Percentiles rank a stretch among this genome's conserved stretches.
These are phyloP conservation scores for Globisporangium irregulare DNA, from an alignment of 352 stramenopile genomes.

Conservation along the genomic window DNA sequence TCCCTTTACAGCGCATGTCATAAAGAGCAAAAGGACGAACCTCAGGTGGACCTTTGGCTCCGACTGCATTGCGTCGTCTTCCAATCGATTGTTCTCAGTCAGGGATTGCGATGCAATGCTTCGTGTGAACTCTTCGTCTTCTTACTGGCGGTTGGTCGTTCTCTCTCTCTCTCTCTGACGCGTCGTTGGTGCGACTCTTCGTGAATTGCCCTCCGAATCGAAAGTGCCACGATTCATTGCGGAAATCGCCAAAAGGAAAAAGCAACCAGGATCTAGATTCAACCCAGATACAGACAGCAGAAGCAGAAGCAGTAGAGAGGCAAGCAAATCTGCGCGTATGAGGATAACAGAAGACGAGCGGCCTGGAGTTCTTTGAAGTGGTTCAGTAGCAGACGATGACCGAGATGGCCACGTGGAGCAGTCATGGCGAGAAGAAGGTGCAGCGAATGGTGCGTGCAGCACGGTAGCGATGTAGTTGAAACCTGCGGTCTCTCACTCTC, in stretches of 20 bases:
- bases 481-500: no score
- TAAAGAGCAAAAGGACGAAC: background rate
- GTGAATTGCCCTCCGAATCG: background rate
- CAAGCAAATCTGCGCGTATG: background rate
- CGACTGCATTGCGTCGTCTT: background rate
- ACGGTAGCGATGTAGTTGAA: background rate
- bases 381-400: background rate
- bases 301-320: no score
- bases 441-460: slow-evolving; percentile 20
- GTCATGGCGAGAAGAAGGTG: slow-evolving; percentile 16
- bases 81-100: background rate
- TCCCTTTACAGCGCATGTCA: background rate
- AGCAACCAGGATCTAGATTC: background rate
- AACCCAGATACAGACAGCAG: background rate
- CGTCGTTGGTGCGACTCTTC: slow-evolving; percentile 16
- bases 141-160: background rate
- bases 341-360: background rate
- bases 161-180: slow-evolving; percentile 7
- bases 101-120: background rate
- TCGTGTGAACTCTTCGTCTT: background rate
- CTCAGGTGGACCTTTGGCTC: background rate
- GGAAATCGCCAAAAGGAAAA: slow-evolving; percentile 2
- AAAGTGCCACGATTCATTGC: background rate
- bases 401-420: slow-evolving; percentile 16
- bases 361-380: background rate